Percentiles rank a stretch among this genome's conserved stretches.
Evolutionary conservation across 2,329 filamentous ascomycete genomes (phyloP).

Genomic region (Corynespora cassiicola): DNA sequence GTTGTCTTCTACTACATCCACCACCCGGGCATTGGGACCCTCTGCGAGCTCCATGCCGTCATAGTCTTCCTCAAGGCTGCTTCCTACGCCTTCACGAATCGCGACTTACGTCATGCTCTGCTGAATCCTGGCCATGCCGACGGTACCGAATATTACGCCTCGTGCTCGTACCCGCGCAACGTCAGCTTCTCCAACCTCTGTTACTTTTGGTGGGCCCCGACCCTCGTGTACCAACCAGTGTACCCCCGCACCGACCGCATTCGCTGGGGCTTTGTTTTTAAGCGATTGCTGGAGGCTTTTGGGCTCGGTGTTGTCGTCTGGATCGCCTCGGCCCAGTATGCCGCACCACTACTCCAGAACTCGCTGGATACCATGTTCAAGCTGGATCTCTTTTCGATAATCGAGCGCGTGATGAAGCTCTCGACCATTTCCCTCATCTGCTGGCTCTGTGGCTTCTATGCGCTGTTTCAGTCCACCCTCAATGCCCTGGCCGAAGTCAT

Average conservation of each 20-base stretch:
- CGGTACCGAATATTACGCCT: constrained; percentile 80
- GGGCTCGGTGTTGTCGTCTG: constrained; percentile 89
- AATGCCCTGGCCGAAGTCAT: constrained; percentile 92
- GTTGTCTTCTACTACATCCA: constrained; percentile 91
- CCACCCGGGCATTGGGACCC: constrained; percentile 90
- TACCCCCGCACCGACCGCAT: constrained; percentile 86
- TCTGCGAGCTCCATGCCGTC: constrained; percentile 89
- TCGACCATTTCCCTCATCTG: constrained; percentile 95
- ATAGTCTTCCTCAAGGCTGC: constrained; percentile 96
- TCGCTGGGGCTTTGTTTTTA: constrained; percentile 86
- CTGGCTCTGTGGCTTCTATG: constrained; percentile 98
- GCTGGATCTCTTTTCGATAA: constrained; percentile 79
- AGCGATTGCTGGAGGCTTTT: constrained; percentile 79
- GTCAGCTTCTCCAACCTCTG: constrained; percentile 86
- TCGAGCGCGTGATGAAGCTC: constrained; percentile 91
- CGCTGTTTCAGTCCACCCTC: constrained; percentile 89
- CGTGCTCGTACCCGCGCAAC: constrained; percentile 88
- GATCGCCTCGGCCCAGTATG: constrained; percentile 94
- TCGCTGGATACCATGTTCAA: constrained; percentile 85
- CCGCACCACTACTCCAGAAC: constrained; percentile 86
- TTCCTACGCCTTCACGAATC: constrained; percentile 95
- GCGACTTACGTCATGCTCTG: constrained; percentile 89
- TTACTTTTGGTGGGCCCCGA: constrained; percentile 99
- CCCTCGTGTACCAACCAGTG: constrained; percentile 93
- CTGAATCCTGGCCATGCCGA: constrained; percentile 77